These are phyloP conservation scores for Nicotiana obtusifolia DNA, from an alignment of 257 asterid species.

Conservation along the genomic window DNA sequence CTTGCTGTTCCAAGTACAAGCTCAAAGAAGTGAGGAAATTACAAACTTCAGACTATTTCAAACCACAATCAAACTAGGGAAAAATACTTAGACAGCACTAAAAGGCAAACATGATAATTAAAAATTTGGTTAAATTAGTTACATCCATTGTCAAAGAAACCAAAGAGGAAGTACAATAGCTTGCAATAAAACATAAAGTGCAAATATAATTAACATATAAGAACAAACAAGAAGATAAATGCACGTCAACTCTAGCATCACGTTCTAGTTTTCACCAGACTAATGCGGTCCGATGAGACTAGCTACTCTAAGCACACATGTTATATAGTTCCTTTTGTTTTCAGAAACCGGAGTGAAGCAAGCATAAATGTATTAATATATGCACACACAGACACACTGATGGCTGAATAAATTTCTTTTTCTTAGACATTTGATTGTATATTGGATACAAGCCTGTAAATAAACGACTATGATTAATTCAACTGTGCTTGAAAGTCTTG, in stretches of 20 bases:
- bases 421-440: not conserved
- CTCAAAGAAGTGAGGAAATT: conserved; percentile 2
- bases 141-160: not conserved
- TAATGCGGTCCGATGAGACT: not conserved
- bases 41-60: not conserved
- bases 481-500: not conserved
- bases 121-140: not conserved
- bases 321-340: not conserved
- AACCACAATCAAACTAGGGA: not conserved
- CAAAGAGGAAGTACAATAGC: not conserved
- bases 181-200: not conserved
- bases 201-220: not conserved
- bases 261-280: not conserved
- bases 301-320: not conserved
- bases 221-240: not conserved
- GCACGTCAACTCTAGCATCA: not conserved
- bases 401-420: not conserved
- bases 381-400: not conserved
- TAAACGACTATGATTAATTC: not conserved
- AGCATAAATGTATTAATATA: not conserved
- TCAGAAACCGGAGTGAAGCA: not conserved
- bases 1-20: conserved; percentile 15
- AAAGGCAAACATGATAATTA: not conserved
- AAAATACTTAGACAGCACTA: not conserved
- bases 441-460: not conserved